A percentile compares a stretch with the other conserved stretches of the same genome.
Conservation (phyloP, 768 basidiomycete species). For the Tylopilus intermedius region DNA sequence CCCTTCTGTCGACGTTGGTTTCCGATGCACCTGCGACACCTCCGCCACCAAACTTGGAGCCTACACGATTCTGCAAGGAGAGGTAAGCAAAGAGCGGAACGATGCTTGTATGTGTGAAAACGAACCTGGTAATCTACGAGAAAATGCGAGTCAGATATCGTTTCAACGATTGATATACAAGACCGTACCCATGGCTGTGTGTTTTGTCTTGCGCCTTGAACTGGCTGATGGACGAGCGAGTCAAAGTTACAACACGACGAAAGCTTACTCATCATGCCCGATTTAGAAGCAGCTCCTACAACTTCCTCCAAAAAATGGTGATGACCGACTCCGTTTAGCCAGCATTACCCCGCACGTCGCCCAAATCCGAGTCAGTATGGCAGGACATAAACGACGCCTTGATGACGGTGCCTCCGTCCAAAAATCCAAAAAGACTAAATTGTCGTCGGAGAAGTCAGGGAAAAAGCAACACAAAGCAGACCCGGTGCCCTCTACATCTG, state of each 20-base stretch:
- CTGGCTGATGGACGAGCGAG: constrained; percentile 5
- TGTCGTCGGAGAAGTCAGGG: constrained; percentile 28
- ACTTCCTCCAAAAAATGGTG: constrained; percentile 2
- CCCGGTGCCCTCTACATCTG: constrained; percentile 33
- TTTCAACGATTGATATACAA: background rate
- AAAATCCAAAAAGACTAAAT: constrained; percentile 61
- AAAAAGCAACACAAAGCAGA: constrained; percentile 22
- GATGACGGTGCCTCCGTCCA: constrained; percentile 48
- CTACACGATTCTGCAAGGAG: constrained; percentile 77
- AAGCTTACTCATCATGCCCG: constrained; percentile 3
- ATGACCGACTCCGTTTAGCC: background rate
- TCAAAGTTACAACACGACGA: background rate
- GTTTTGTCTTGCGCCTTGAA: background rate
- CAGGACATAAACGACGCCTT: constrained; percentile 55
- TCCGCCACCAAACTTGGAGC: constrained; percentile 93
- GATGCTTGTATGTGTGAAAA: background rate
- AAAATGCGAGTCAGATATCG: constrained; percentile 6
- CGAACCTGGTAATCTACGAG: constrained; percentile 64
- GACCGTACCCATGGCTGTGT: constrained; percentile 30
- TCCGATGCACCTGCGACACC: constrained; percentile 95
- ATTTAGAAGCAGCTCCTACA: constrained; percentile 7
- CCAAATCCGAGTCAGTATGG: constrained; percentile 26
- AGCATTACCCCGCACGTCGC: background rate
- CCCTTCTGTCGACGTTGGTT: constrained; percentile 91
- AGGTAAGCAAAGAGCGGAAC: background rate